Percentiles rank a stretch among this genome's conserved stretches.
phyloP scores from a whole-genome alignment of 768 basidiomycete species.

The Naematelia aurantialba region DNA sequence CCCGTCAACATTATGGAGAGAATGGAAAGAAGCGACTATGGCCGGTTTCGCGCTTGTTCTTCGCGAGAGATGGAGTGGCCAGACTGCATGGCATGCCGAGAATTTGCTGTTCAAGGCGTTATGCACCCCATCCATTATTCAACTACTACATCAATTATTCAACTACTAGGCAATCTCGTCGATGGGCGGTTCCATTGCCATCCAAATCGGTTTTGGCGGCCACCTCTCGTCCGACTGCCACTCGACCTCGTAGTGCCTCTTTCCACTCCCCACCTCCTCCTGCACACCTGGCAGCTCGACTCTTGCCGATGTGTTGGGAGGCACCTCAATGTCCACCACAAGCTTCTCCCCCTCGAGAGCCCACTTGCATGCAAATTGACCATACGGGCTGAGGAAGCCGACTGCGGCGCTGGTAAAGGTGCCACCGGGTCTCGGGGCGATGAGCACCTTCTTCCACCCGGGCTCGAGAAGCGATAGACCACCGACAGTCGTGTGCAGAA shows the following conservation, averaged over 20 bases:
- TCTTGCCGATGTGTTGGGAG: conserved; percentile 28
- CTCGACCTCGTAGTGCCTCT: neutral
- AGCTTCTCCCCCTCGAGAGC: conserved; percentile 13
- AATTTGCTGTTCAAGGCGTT: no score
- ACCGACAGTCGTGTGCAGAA: conserved; percentile 25
- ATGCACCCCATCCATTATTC: no score
- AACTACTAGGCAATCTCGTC: neutral
- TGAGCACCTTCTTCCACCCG: conserved; percentile 24
- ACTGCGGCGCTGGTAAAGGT: conserved; percentile 16
- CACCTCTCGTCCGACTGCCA: conserved; percentile 3
- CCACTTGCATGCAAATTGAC: conserved; percentile 20
- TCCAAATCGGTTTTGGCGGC: conserved; percentile 4
- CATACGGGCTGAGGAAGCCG: conserved; percentile 19
- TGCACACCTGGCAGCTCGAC: conserved; percentile 8
- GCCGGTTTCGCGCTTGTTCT: no score
- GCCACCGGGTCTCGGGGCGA: conserved; percentile 30
- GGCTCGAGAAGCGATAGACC: conserved; percentile 26
- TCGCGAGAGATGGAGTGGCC: no score
- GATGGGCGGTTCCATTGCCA: neutral
- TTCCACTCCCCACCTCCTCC: neutral
- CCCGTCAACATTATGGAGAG: no score
- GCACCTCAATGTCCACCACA: conserved; percentile 21
- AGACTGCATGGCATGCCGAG: no score
- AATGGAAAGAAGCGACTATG: no score
- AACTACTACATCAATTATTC: no score